These are phyloP conservation scores for Aotearoamyces nothofagi DNA, from an alignment of 2,329 filamentous ascomycete species.

Conservation along the genomic window DNA sequence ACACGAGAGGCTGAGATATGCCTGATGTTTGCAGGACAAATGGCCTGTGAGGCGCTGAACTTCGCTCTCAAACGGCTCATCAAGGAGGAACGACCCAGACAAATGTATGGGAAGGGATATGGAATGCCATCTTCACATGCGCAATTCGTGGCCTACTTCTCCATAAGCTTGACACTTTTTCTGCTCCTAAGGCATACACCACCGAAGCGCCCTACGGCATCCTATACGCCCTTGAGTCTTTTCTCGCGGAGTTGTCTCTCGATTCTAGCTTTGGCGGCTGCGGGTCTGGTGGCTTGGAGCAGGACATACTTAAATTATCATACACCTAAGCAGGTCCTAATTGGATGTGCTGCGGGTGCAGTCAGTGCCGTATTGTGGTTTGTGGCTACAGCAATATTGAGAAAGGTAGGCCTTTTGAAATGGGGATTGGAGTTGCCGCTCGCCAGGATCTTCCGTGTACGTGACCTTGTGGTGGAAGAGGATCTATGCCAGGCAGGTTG, in stretches of 20 bases:
- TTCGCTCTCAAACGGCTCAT: slow-evolving; percentile 80
- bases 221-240: slow-evolving; percentile 38
- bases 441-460: slow-evolving; percentile 51
- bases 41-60: slow-evolving; percentile 83
- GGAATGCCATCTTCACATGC: slow-evolving; percentile 95
- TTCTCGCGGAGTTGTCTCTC: slow-evolving; percentile 40
- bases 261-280: slow-evolving; percentile 41
- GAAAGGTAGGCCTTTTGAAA: slow-evolving; percentile 52
- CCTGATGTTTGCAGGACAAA: slow-evolving; percentile 82
- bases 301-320: slow-evolving; percentile 89
- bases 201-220: slow-evolving; percentile 16
- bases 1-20: slow-evolving; percentile 78
- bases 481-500: slow-evolving; percentile 85
- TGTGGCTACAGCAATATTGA: slow-evolving; percentile 45
- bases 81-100: slow-evolving; percentile 76
- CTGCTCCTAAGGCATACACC: slow-evolving; percentile 66
- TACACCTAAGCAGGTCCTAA: slow-evolving; percentile 74
- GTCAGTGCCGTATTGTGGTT: slow-evolving; percentile 71
- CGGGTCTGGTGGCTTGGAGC: slow-evolving; percentile 61
- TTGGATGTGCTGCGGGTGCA: slow-evolving; percentile 57
- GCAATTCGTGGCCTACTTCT: slow-evolving; percentile 89
- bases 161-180: slow-evolving; percentile 70
- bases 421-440: slow-evolving; percentile 56
- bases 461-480: slow-evolving; percentile 77
- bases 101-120: slow-evolving; percentile 81